Conservation (phyloP, 2,329 filamentous ascomycete species). For the Neofusicoccum sp. region DNA sequence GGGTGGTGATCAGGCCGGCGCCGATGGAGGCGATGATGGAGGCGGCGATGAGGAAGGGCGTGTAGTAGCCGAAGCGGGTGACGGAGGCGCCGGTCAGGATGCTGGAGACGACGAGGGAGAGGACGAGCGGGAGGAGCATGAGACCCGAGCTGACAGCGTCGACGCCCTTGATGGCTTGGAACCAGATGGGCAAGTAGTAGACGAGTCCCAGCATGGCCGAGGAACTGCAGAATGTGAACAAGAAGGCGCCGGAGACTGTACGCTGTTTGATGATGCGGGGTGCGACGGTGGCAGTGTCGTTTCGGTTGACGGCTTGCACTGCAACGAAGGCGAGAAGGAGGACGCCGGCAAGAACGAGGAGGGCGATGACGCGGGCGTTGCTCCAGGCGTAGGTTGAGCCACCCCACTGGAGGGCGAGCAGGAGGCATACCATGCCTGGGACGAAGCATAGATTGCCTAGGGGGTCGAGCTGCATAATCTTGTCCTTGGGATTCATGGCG, state of each 20-base stretch:
- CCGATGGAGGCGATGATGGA: conserved; percentile 48
- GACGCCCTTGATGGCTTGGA: conserved; percentile 52
- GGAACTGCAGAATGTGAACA: conserved; percentile 35
- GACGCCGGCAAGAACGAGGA: conserved; percentile 48
- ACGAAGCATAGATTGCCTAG: conserved; percentile 47
- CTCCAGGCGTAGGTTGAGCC: conserved; percentile 51
- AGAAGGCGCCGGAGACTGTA: conserved; percentile 47
- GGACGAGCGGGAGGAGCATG: conserved; percentile 47
- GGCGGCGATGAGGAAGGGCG: conserved; percentile 50
- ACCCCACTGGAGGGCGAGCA: conserved; percentile 55
- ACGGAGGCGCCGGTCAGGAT: conserved; percentile 31
- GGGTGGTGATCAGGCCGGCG: conserved; percentile 49
- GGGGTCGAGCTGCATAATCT: conserved; percentile 49
- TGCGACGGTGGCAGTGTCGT: conserved; percentile 43
- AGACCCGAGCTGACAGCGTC: conserved; percentile 51
- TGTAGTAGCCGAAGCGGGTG: conserved; percentile 51
- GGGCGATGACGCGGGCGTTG: conserved; percentile 48
- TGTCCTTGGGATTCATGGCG: conserved; percentile 29
- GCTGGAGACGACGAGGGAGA: conserved; percentile 41
- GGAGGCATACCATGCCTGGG: conserved; percentile 51
- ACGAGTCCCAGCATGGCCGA: conserved; percentile 40
- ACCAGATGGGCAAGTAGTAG: conserved; percentile 53
- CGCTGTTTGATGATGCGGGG: conserved; percentile 49
- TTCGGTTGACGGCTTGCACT: conserved; percentile 36
- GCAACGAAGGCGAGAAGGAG: conserved; percentile 45